phyloP scores from a whole-genome alignment of 1,139 yeast genomes.

The Suhomyces yuchorum region DNA sequence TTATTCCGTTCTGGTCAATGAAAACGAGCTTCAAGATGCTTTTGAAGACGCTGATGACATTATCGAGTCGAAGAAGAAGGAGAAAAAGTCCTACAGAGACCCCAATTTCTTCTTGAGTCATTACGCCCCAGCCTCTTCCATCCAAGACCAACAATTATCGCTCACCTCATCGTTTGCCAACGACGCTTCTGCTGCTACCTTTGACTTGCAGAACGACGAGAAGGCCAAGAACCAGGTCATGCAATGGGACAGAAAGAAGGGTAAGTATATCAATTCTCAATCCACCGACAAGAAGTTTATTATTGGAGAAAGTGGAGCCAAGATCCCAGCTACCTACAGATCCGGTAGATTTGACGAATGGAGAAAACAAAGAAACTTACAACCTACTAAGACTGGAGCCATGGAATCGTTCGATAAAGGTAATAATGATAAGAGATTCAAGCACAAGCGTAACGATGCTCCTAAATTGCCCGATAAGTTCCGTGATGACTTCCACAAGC shows the following conservation, averaged over 20 bases:
- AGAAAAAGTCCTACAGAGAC: conserved; percentile 62
- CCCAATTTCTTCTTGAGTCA: conserved; percentile 86
- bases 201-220: conserved; percentile 84
- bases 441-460: conserved; percentile 74
- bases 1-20: conserved; percentile 38
- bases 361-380: conserved; percentile 71
- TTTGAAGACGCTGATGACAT: conserved; percentile 60
- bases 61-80: conserved; percentile 33
- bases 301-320: conserved; percentile 92
- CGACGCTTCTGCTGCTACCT: conserved; percentile 81
- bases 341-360: conserved; percentile 92
- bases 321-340: conserved; percentile 87
- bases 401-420: conserved; percentile 39
- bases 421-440: conserved; percentile 51
- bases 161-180: conserved; percentile 70
- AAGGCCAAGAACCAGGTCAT: conserved; percentile 65
- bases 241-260: conserved; percentile 94
- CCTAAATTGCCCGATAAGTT: conserved; percentile 88
- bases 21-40: conserved; percentile 36
- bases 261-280: conserved; percentile 80
- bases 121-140: conserved; percentile 77
- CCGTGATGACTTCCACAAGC: conserved; percentile 83
- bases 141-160: conserved; percentile 82
- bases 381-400: conserved; percentile 54
- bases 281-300: conserved; percentile 85